These are phyloP conservation scores for Hanseniaspora lindneri DNA, from an alignment of 805 yeast genomes.

Conservation along the genomic window DNA sequence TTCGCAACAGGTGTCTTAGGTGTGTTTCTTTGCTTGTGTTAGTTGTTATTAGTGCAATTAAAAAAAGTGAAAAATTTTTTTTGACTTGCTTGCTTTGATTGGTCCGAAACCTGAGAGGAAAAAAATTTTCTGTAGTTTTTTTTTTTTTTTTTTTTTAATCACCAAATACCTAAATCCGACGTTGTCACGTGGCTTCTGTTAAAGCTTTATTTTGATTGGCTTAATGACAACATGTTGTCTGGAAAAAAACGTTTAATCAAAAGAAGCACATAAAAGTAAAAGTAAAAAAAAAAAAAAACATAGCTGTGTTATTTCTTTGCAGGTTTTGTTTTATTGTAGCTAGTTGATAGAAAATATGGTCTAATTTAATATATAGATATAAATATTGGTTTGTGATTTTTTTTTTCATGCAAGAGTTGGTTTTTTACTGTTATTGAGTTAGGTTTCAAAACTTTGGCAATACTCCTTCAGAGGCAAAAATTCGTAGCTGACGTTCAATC, in stretches of 20 bases:
- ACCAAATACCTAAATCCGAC: not conserved
- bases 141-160: no score
- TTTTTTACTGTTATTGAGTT: no score
- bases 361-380: no score
- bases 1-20: constrained; percentile 8
- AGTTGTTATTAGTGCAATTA: not conserved
- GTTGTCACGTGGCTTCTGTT: not conserved
- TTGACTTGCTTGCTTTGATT: no score
- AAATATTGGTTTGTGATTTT: no score
- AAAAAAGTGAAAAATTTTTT: not conserved
- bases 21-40: no score
- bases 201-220: not conserved
- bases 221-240: no score
- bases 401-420: no score
- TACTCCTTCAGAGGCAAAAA: constrained; percentile 30
- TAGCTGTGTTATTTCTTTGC: not conserved
- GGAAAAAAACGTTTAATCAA: not conserved
- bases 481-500: constrained; percentile 31
- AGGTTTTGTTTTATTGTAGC: not conserved
- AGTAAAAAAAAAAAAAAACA: not conserved
- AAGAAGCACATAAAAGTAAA: no score
- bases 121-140: not conserved
- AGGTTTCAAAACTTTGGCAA: constrained; percentile 4
- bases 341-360: not conserved
- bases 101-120: no score